phyloP scores from a whole-genome alignment of 352 stramenopile genomes.

The Thraustochytrium sp. region DNA sequence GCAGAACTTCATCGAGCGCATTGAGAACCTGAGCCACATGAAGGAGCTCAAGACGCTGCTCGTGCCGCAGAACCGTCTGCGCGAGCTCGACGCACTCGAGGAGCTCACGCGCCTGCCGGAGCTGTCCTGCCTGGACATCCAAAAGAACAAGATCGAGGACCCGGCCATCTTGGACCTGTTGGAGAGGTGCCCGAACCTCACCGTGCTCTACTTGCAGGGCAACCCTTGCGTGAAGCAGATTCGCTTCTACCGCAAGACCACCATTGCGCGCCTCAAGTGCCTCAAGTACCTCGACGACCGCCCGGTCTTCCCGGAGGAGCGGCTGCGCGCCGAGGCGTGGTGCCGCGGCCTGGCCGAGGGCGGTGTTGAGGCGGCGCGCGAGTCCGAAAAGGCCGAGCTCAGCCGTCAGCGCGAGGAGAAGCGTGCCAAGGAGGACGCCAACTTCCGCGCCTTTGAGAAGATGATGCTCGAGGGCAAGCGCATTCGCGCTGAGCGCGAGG shows the following conservation, averaged over 20 bases:
- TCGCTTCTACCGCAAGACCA: conserved; percentile 83
- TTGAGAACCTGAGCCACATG: conserved; percentile 70
- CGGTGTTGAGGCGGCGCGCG: conserved; percentile 58
- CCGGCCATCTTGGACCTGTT: conserved; percentile 61
- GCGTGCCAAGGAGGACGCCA: conserved; percentile 69
- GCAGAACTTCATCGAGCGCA: conserved; percentile 78
- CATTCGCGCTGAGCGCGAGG: conserved; percentile 33
- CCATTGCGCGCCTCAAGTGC: conserved; percentile 72
- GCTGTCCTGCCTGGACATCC: conserved; percentile 83
- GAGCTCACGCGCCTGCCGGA: conserved; percentile 64
- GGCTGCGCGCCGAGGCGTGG: conserved; percentile 68
- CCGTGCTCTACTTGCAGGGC: conserved; percentile 83
- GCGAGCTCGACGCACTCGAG: conserved; percentile 63
- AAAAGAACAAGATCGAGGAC: conserved; percentile 82
- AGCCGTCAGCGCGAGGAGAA: conserved; percentile 72
- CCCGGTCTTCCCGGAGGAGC: conserved; percentile 74
- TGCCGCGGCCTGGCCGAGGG: conserved; percentile 51
- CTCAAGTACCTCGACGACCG: conserved; percentile 82
- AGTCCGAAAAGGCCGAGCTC: conserved; percentile 74
- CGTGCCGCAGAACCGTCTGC: conserved; percentile 77
- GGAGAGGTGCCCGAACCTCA: conserved; percentile 63
- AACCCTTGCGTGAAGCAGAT: conserved; percentile 85
- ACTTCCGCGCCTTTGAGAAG: conserved; percentile 75
- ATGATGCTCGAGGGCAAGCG: conserved; percentile 59
- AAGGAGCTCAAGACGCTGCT: conserved; percentile 76